phyloP scores from a whole-genome alignment of 768 basidiomycete species.

The Russula foetens region DNA sequence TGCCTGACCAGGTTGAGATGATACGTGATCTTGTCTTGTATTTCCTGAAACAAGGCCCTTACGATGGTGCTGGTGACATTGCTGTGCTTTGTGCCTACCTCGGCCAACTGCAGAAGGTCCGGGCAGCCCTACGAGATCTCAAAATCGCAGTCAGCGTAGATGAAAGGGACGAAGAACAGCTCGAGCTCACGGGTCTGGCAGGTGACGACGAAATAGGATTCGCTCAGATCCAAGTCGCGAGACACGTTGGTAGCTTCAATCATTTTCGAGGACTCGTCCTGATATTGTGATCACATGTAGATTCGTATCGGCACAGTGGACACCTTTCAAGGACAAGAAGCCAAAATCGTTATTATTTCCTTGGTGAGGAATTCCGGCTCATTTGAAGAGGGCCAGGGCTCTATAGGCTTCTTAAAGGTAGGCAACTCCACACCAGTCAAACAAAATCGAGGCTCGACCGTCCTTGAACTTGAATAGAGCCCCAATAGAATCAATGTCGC shows the following conservation, averaged over 20 bases:
- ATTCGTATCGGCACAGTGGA: constrained; percentile 68
- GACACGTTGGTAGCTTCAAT: constrained; percentile 33
- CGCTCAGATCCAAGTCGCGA: constrained; percentile 44
- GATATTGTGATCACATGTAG: constrained; percentile 26
- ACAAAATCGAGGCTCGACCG: constrained; percentile 25
- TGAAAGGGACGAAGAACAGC: constrained; percentile 55
- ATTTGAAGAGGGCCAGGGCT: constrained; percentile 27
- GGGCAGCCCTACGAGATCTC: constrained; percentile 31
- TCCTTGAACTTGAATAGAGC: constrained; percentile 23
- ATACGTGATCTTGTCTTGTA: constrained; percentile 47
- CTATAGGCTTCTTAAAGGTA: constrained; percentile 72
- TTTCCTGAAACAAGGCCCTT: constrained; percentile 44
- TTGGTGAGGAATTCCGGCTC: constrained; percentile 64
- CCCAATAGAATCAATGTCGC: constrained; percentile 42
- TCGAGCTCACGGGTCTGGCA: constrained; percentile 43
- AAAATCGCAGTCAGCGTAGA: constrained; percentile 60
- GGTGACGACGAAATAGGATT: constrained; percentile 32
- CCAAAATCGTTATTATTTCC: constrained; percentile 63
- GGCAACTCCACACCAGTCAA: background rate
- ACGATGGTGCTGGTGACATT: constrained; percentile 40
- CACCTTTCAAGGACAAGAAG: constrained; percentile 73
- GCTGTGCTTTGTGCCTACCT: constrained; percentile 49
- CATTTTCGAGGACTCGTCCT: background rate
- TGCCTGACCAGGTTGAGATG: constrained; percentile 30
- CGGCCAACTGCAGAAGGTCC: constrained; percentile 40